Evolutionary conservation across 352 stramenopile species (phyloP).

Genomic region (Phytopythium mirpurense): DNA sequence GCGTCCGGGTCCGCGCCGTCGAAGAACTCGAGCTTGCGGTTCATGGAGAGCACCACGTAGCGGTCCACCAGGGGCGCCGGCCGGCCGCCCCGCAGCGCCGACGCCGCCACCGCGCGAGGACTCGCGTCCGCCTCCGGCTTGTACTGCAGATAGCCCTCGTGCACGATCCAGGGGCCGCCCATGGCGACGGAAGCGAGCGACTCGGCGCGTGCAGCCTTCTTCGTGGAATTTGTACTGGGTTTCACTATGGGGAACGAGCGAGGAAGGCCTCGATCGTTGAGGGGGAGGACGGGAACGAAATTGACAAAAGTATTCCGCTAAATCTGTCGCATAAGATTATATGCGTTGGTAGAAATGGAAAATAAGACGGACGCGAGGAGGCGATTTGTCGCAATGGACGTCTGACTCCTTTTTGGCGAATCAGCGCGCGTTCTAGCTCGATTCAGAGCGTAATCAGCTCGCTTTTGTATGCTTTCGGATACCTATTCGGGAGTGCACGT

Average conservation of each 20-base stretch:
- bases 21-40: conserved; percentile 77
- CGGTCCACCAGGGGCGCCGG: conserved; percentile 33
- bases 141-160: conserved; percentile 49
- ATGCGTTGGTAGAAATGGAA: no score
- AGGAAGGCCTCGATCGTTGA: not conserved
- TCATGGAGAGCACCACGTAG: conserved; percentile 73
- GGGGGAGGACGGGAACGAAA: not conserved
- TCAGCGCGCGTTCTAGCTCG: not conserved
- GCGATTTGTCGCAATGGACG: not conserved
- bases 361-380: not conserved
- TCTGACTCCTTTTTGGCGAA: not conserved
- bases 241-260: not conserved
- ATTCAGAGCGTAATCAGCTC: not conserved
- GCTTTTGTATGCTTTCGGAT: not conserved
- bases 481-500: not conserved
- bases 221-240: conserved; percentile 2
- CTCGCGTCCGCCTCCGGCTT: conserved; percentile 21
- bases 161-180: conserved; percentile 50
- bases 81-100: conserved; percentile 5
- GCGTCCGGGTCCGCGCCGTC: conserved; percentile 26
- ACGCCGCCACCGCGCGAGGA: conserved; percentile 1
- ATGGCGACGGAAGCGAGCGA: conserved; percentile 12
- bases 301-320: no score
- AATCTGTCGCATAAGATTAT: no score
- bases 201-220: not conserved